Base-by-base conservation (phyloP, 2,329 filamentous ascomycete species). In the Ampelomyces quisqualis region DNA sequence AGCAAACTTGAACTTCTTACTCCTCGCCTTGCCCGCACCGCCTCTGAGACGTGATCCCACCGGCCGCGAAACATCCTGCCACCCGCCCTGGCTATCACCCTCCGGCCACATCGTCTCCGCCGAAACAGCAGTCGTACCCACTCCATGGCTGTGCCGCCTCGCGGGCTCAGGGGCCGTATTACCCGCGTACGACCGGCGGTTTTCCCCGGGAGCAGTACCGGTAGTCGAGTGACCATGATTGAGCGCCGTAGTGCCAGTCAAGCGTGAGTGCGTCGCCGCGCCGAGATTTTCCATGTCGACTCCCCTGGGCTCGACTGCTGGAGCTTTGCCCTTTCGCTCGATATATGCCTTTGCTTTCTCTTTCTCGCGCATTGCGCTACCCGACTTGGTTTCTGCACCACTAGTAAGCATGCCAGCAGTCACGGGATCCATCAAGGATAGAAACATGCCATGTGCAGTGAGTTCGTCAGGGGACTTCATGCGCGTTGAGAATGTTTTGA, bases 401-500 rank as follows among this genome's bases (percentile, higher is more conserved):
- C 10, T 14, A 28, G 26, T 28, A 11, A 28, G n/a, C 8, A 5
- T 8, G 15, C 3, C n/a, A 3, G 8, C n/a, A 8, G 28, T 10
- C 7, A 31, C 13, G 9, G 17, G 13, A 20, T 22, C n/a, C 24
- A 19, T 31, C 13, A 14, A 24, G n/a, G 14, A n/a, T n/a, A n/a
- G n/a, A n/a, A n/a, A n/a, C n/a, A n/a, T n/a, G n/a, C n/a, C n/a
- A n/a, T n/a, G n/a, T n/a, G n/a, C n/a, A n/a, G n/a, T n/a, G n/a
- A n/a, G n/a, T n/a, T n/a, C n/a, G n/a, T n/a, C n/a, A n/a, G n/a
- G n/a, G n/a, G n/a, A n/a, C n/a, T 15, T 7, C 5, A 13, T 21
- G 9, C 35, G 41, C 7, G 17, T 38, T n/a, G 50, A 50, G 20
- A 34, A 34, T 6, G 47, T 49, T 17, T 53, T 53, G 2, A 38